Evolutionary conservation across 192 early-diverging fungal genomes (phyloP).

Genomic region (Rhizophagus sp.): DNA sequence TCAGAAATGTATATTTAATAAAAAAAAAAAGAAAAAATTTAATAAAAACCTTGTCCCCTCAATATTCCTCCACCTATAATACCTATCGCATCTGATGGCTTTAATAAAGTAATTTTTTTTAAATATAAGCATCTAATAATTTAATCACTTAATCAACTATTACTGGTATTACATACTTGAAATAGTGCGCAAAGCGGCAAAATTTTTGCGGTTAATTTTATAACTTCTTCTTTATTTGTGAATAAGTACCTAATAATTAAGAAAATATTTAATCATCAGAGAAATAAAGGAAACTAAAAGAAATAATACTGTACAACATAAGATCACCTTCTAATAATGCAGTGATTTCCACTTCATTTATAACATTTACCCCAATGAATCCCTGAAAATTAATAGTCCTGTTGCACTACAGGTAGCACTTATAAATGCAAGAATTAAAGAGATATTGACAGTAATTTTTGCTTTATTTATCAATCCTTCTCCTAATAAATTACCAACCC

Average conservation of each 20-base stretch:
- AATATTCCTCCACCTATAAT: slow-evolving; percentile 69
- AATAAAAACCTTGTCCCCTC: slow-evolving; percentile 50
- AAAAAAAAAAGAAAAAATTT: neutral
- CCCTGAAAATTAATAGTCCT: slow-evolving; percentile 51
- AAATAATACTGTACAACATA: neutral
- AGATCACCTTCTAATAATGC: neutral
- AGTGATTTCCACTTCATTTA: neutral
- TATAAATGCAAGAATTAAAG: slow-evolving; percentile 51
- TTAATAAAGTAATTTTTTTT: neutral
- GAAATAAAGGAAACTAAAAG: neutral
- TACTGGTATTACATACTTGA: slow-evolving; percentile 39
- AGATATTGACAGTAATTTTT: slow-evolving; percentile 48
- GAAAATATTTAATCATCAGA: neutral
- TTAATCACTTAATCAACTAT: neutral
- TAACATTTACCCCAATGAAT: slow-evolving; percentile 60
- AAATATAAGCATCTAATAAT: neutral
- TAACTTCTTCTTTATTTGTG: slow-evolving; percentile 68
- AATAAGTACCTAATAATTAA: slow-evolving; percentile 49
- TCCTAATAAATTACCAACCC: slow-evolving; percentile 80
- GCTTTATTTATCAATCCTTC: slow-evolving; percentile 52
- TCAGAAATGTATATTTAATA: no score
- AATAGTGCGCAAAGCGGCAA: slow-evolving; percentile 81
- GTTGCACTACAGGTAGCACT: slow-evolving; percentile 56
- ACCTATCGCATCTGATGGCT: slow-evolving; percentile 63
- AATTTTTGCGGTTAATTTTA: slow-evolving; percentile 67